phyloP scores from a whole-genome alignment of 768 basidiomycete species.

The Solioccasus polychromus region DNA sequence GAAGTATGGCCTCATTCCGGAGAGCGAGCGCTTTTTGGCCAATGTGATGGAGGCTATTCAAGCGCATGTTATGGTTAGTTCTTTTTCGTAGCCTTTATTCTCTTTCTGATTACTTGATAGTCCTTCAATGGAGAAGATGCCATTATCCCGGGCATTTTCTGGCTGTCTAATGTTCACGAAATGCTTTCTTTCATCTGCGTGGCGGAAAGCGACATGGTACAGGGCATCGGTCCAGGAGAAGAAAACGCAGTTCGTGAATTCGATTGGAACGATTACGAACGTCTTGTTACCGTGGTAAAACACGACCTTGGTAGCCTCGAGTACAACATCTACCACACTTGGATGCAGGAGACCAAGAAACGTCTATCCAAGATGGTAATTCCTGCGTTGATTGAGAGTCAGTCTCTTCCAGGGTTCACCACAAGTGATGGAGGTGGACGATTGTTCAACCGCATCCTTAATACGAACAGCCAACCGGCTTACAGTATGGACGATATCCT shows the following conservation, averaged over 20 bases:
- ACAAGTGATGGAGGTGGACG: constrained; percentile 92
- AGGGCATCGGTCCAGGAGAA: constrained; percentile 95
- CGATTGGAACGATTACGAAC: constrained; percentile 96
- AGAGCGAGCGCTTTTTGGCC: constrained; percentile 96
- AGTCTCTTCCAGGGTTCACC: constrained; percentile 96
- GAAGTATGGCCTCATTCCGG: constrained; percentile 96
- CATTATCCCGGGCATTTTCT: constrained; percentile 95
- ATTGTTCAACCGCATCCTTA: constrained; percentile 89
- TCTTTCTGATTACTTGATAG: constrained; percentile 35
- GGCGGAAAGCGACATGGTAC: constrained; percentile 97
- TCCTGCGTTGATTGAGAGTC: constrained; percentile 96
- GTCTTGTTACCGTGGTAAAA: constrained; percentile 95
- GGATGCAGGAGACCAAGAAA: constrained; percentile 99
- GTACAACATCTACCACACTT: constrained; percentile 99
- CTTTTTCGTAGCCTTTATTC: neutral
- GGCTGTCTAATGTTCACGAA: constrained; percentile 99
- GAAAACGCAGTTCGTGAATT: constrained; percentile 89
- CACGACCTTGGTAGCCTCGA: constrained; percentile 98
- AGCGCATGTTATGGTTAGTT: constrained; percentile 92
- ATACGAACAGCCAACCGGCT: constrained; percentile 83
- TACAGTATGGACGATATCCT: constrained; percentile 98
- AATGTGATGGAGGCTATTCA: constrained; percentile 99
- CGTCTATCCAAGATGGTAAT: constrained; percentile 96
- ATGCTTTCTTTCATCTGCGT: constrained; percentile 99
- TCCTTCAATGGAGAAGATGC: constrained; percentile 93